Evolutionary conservation across 179 eudicot genomes (phyloP).

Genomic region (Monotropa hypopitys): DNA sequence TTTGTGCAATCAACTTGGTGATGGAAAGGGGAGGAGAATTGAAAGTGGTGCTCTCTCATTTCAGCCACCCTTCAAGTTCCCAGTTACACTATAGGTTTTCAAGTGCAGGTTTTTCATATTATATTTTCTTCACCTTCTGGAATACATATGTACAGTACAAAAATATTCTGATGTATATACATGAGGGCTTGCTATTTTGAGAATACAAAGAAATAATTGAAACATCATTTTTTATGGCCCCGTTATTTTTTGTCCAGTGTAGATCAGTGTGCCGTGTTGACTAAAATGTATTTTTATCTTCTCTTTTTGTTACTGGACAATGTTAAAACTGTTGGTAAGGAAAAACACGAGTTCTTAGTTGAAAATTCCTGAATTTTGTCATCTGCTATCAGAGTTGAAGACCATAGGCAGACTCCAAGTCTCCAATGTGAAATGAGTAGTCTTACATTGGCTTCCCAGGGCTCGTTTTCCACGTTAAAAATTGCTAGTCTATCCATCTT

Average conservation of each 20-base stretch:
- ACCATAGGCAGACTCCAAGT: no score
- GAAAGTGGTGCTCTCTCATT: conserved; percentile 10
- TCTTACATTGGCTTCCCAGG: no score
- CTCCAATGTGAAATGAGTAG: no score
- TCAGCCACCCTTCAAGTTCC: conserved; percentile 17
- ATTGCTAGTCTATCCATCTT: no score
- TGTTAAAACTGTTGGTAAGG: neutral
- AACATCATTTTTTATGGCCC: neutral
- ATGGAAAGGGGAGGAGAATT: neutral
- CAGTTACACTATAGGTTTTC: neutral
- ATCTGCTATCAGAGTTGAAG: no score
- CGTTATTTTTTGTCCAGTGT: neutral
- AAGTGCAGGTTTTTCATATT: neutral
- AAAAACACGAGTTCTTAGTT: neutral
- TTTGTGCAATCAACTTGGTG: neutral
- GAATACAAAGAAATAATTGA: neutral
- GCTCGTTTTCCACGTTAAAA: no score
- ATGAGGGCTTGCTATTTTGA: neutral
- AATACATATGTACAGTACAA: neutral
- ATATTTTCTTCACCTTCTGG: neutral
- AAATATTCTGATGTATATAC: neutral
- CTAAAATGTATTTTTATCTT: no score
- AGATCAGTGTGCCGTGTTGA: neutral
- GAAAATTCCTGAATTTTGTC: neutral
- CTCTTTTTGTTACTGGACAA: no score